These are phyloP conservation scores for Aspergillus homomorphus DNA, from an alignment of 495 filamentous ascomycete species.

Conservation along the genomic window DNA sequence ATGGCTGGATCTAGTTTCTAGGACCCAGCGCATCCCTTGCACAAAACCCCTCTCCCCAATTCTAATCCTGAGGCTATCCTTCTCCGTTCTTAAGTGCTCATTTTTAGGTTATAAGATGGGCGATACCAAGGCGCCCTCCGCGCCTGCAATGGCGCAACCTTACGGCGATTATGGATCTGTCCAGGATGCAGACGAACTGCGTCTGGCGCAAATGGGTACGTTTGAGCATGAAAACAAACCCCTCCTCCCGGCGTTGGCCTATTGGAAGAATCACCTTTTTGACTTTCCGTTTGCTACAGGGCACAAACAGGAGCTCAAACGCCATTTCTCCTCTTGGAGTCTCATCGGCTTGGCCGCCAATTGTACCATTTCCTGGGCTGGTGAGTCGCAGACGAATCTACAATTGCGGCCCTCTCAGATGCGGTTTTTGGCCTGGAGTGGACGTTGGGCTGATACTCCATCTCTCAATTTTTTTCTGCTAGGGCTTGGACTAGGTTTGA, in stretches of 20 bases:
- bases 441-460: neutral
- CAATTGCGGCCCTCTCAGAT: too few relatives aligned
- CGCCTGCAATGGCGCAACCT: neutral
- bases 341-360: slow-evolving; percentile 40
- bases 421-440: too few relatives aligned
- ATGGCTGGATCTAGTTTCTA: too few relatives aligned
- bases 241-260: too few relatives aligned
- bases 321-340: slow-evolving; percentile 41
- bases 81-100: neutral
- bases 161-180: slow-evolving; percentile 11
- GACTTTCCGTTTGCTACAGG: slow-evolving; percentile 18
- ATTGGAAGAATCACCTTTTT: neutral
- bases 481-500: slow-evolving; percentile 39
- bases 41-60: neutral
- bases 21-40: too few relatives aligned
- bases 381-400: slow-evolving; percentile 12
- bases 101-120: neutral
- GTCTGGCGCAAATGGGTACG: slow-evolving; percentile 43
- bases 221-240: too few relatives aligned
- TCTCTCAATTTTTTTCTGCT: neutral
- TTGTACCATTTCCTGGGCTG: slow-evolving; percentile 43
- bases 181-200: slow-evolving; percentile 36
- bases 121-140: neutral
- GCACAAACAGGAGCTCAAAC: slow-evolving; percentile 40
- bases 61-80: neutral